Evolutionary conservation across 495 filamentous ascomycete species (phyloP).

Genomic region (Diplogelasinospora grovesii): DNA sequence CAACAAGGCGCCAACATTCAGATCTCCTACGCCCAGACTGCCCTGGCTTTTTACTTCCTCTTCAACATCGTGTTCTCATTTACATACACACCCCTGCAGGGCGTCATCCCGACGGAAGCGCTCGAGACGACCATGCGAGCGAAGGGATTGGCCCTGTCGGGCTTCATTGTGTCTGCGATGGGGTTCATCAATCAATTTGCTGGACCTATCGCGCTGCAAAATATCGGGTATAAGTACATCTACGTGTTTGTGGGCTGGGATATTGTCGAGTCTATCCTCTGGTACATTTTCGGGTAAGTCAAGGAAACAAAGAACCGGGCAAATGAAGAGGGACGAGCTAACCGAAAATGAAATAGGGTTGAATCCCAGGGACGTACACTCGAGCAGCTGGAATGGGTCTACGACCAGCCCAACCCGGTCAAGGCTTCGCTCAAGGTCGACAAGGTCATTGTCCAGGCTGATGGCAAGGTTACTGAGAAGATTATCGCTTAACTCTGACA

Average conservation of each 20-base stretch:
- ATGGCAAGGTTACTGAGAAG: slow-evolving; percentile 50
- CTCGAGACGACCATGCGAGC: slow-evolving; percentile 45
- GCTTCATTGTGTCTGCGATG: slow-evolving; percentile 37
- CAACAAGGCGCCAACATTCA: slow-evolving; percentile 19
- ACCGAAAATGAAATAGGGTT: slow-evolving; percentile 32
- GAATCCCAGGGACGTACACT: slow-evolving; percentile 46
- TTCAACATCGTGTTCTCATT: slow-evolving; percentile 57
- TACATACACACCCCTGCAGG: slow-evolving; percentile 54
- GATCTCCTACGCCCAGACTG: slow-evolving; percentile 32
- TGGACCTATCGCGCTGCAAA: slow-evolving; percentile 40
- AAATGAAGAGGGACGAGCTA: no score
- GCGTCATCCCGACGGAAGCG: slow-evolving; percentile 52
- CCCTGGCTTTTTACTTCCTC: slow-evolving; percentile 45
- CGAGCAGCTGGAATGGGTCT: slow-evolving; percentile 47
- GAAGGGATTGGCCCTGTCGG: slow-evolving; percentile 43
- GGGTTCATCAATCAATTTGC: slow-evolving; percentile 48
- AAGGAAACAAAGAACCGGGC: no score
- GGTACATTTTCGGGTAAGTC: slow-evolving; percentile 46
- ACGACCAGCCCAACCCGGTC: slow-evolving; percentile 43
- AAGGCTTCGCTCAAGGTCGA: slow-evolving; percentile 45
- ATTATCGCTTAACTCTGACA: slow-evolving; percentile 28
- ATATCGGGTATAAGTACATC: slow-evolving; percentile 45
- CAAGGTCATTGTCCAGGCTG: slow-evolving; percentile 46
- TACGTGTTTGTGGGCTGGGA: slow-evolving; percentile 45
- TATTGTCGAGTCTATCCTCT: slow-evolving; percentile 34